Evolutionary conservation across 192 early-diverging fungal genomes (phyloP), one percentile per base, ranked within the genome.

Genomic region (Haplosporangium gracile): DNA sequence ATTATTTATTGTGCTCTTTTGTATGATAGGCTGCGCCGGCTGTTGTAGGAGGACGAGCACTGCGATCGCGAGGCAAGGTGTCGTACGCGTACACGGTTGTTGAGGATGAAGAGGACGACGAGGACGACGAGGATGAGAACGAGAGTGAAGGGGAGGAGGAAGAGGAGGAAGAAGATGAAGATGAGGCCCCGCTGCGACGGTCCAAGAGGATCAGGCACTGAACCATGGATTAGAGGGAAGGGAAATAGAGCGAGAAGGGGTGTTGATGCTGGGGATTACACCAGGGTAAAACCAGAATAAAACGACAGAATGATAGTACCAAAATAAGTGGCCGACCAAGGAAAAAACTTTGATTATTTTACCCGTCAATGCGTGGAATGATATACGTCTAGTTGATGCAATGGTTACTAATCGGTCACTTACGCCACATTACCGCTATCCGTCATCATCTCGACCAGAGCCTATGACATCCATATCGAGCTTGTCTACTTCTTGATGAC

Each of bases 171-270:
- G 74, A 72, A 34, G 78, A 80, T 2, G 79, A 77, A 42, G 84
- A 77, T 6, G 75, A 80, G 34, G 34, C 42, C 0, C 51, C 75
- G 6, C 47, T 79, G 39, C 40, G 84, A 7, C 74, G 79, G n/a
- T 81, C 84, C 42, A 86, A 78, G 51, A 40, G 84, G 32, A 72
- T 57, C 20, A 68, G 78, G 49, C 78, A 85, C 34, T 85, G 38
- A 73, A 4, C n/a, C 10, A 26, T 40, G 36, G 34, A 73, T 4
- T 32, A 38, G 24, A 70, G 34, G 9, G 8, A 70, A 13, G 26
- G 15, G 18, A 42, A 5, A 11, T 43, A 5, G 69, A 70, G 39
- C 18, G 18, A 45, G 49, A 34, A 26, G 47, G 32, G n/a, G n/a
- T 47, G 29, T 29, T 0, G 29, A 74, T 10, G 4, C 49, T 5